Evolutionary conservation across 163 green algal genomes (phyloP).

Genomic region (Trebouxia gelatinosa): DNA sequence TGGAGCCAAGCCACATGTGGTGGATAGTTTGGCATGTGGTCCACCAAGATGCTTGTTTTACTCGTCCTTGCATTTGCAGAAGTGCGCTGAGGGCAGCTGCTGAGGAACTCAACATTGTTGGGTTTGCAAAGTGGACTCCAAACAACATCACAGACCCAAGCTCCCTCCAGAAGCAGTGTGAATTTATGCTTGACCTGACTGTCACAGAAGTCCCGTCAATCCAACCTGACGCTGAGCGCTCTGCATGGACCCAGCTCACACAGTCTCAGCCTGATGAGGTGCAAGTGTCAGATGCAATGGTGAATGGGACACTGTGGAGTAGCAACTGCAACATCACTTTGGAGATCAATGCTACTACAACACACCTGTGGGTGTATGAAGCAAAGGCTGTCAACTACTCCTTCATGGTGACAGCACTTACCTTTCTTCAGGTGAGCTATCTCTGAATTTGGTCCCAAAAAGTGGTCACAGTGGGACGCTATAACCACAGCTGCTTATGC

Average conservation of each 20-base stretch:
- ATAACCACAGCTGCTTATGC: too few relatives aligned
- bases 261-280: background rate
- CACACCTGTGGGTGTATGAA: constrained; percentile 62
- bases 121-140: too few relatives aligned
- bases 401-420: constrained; percentile 54
- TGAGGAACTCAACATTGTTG: too few relatives aligned
- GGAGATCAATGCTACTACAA: constrained; percentile 44
- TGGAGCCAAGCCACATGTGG: too few relatives aligned
- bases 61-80: too few relatives aligned
- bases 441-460: background rate
- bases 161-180: constrained; percentile 23
- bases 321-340: constrained; percentile 49
- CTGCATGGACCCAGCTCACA: background rate
- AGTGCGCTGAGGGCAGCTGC: too few relatives aligned
- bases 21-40: too few relatives aligned
- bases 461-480: too few relatives aligned
- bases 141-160: constrained; percentile 4
- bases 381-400: constrained; percentile 73
- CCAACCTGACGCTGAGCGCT: background rate
- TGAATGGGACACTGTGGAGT: constrained; percentile 54
- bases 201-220: background rate
- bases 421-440: constrained; percentile 36
- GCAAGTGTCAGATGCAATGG: background rate
- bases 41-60: too few relatives aligned
- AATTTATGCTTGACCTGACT: constrained; percentile 30